Percentiles rank a stretch among this genome's conserved stretches.
phyloP scores from a whole-genome alignment of 2,329 filamentous ascomycete species.

The Paradendryphiella salina region DNA sequence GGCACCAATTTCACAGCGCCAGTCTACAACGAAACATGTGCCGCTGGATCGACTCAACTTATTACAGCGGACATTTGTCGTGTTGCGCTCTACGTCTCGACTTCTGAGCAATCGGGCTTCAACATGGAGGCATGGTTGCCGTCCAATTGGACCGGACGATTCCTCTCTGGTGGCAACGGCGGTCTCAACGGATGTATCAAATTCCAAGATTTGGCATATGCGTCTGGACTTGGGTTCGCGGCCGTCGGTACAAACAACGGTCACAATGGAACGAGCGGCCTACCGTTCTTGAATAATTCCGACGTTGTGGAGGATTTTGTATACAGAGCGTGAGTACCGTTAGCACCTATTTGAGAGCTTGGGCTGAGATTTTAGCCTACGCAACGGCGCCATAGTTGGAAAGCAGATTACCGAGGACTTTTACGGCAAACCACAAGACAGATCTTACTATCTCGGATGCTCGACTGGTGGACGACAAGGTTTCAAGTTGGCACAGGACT shows the following conservation, averaged over 20 bases:
- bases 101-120: slow-evolving; percentile 47
- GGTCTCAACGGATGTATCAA: slow-evolving; percentile 48
- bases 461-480: slow-evolving; percentile 47
- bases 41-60: slow-evolving; percentile 22
- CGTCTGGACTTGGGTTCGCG: slow-evolving; percentile 46
- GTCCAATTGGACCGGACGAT: slow-evolving; percentile 47
- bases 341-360: fast-evolving
- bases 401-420: slow-evolving; percentile 49
- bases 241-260: slow-evolving; percentile 50
- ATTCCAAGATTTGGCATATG: slow-evolving; percentile 48
- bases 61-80: slow-evolving; percentile 48
- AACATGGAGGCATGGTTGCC: slow-evolving; percentile 54
- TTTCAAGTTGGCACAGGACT: slow-evolving; percentile 41
- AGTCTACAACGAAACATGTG: slow-evolving; percentile 49
- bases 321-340: slow-evolving; percentile 45
- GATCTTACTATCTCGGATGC: slow-evolving; percentile 48
- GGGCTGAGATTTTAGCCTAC: slow-evolving; percentile 31
- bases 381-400: slow-evolving; percentile 41
- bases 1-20: slow-evolving; percentile 48
- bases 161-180: slow-evolving; percentile 44
- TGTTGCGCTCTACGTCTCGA: slow-evolving; percentile 47
- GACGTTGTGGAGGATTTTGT: slow-evolving; percentile 56
- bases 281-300: slow-evolving; percentile 52
- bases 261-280: slow-evolving; percentile 51
- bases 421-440: slow-evolving; percentile 47